A percentile compares a stretch with the other conserved stretches of the same genome.
phyloP scores from a whole-genome alignment of 306 rosid species.

The Citrullus mucosospermus region DNA sequence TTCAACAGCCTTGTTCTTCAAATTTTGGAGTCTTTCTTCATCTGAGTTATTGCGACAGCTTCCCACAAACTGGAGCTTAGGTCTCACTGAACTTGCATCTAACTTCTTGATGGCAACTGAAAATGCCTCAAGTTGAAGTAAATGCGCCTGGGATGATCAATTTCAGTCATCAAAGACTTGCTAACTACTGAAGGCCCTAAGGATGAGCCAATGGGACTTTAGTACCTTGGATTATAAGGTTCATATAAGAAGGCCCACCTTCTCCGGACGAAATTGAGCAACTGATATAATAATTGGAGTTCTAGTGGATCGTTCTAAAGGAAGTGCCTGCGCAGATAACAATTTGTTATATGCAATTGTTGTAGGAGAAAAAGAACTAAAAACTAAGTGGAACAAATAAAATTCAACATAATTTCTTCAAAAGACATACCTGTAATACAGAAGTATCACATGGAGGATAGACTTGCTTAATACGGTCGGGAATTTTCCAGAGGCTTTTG shows the following conservation, averaged over 20 bases:
- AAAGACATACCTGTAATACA: slow-evolving; percentile 60
- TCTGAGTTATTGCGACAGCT: slow-evolving; percentile 83
- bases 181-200: slow-evolving; percentile 20
- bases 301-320: slow-evolving; percentile 54
- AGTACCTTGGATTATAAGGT: slow-evolving; percentile 40
- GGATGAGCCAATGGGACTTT: slow-evolving; percentile 21
- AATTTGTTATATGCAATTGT: background rate
- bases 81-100: slow-evolving; percentile 39
- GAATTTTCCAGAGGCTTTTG: slow-evolving; percentile 66
- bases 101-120: slow-evolving; percentile 55
- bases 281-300: slow-evolving; percentile 58
- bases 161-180: slow-evolving; percentile 20
- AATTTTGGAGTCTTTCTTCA: slow-evolving; percentile 66
- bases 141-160: slow-evolving; percentile 53
- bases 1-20: slow-evolving; percentile 54
- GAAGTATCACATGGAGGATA: slow-evolving; percentile 96
- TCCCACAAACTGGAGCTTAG: slow-evolving; percentile 83
- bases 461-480: slow-evolving; percentile 58
- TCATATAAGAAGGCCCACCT: slow-evolving; percentile 54
- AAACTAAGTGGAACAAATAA: background rate
- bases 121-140: slow-evolving; percentile 90
- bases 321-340: slow-evolving; percentile 50
- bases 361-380: background rate
- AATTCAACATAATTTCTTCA: background rate
- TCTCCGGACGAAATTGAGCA: slow-evolving; percentile 97